Base-by-base conservation (phyloP, 768 basidiomycete genomes). In the Xerocomus potaroensis region DNA sequence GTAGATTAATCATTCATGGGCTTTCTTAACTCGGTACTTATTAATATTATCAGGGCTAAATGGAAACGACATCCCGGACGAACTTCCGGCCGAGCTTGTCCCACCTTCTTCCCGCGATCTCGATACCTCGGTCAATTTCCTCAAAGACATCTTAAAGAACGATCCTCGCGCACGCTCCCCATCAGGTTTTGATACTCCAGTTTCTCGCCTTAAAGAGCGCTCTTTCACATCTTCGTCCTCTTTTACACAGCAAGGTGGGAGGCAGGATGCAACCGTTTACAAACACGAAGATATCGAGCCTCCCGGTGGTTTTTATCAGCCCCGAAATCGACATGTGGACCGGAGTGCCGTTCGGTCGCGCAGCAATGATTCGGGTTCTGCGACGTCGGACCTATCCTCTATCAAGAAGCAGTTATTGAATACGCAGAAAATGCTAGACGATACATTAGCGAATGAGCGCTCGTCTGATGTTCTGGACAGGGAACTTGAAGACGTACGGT, bases 61-160 rank as follows among this genome's bases (percentile, higher is more conserved):
- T 63, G 95, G 96, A 9, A 93, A 90, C 66, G 80, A 83, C 1
- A 81, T 98, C 35, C 96, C 96, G 2, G 86, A 88, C 24, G 70
- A 77, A 36, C 83, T 99, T 1, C 96, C 96, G 1, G 68, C 79
- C 2, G 96, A 98, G 66, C 81, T 99, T 34, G 74, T 92, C 3
- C 95, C 95, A 0, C 91, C 94, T 1, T 98, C 96, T 4, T 81
- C 88, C 41, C 78, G 84, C 18, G 92, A 95, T 63, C 83, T 98
- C 23, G 87, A 86, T 61, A 79, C 78, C 31, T 94, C 92, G 0
- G 94, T 97, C 48, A 83, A 91, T 60, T 83, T 95, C 58, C 71
- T 99, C 50, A 90, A 88, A 49, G 84, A 86, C 54, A 77, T 98
- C 8, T 79, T 99, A 46, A 83, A 85, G 64, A 81, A 93, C 56